Evolutionary conservation across 331 rosid species (phyloP), one percentile per base, ranked within the genome.

Genomic region (Quercus tomentella): DNA sequence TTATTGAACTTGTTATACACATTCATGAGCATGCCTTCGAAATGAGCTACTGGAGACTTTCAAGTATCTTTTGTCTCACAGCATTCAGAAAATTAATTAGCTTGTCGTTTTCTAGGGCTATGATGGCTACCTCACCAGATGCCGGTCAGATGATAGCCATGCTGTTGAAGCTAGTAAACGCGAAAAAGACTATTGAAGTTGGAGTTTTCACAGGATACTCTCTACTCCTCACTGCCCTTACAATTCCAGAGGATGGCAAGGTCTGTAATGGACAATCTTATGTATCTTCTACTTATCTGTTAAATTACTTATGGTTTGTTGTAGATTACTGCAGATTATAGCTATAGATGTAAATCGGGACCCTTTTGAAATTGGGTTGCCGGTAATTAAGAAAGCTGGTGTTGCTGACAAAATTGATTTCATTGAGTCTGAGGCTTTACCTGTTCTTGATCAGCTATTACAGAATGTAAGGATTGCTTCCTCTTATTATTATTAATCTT

Each of bases 371-470:
- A 74, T 74, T 17, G 85, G 88, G 22, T 56, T 77, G 21, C 85
- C 85, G 18, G 74, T 84, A 8, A 74, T 84, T 7, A 77, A 41
- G 56, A 81, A 84, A 70, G 88, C 85, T 4, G 81, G 85, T 25
- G 81, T 84, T 41, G 80, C 70, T 12, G 81, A 77, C 68, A 84
- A 80, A 58, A 68, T 84, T 21, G 78, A 49, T 49, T 49, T 49
- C 54, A 49, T 49, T 14, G 54, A 49, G 18, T 49, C 54, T 49
- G 54, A 49, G 54, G 54, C 54, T 4, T 12, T 49, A 14, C 54
- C 54, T 10, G 18, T 49, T 49, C 54, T 49, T 49, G 54, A 49
- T 49, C 54, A 49, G 54, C 54, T 49, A 49, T 49, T 49, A 49
- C 54, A 49, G 54, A 49, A 49, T 49, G 54, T 49, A 49, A 49